Conservation (phyloP, 352 stramenopile species). For the Lagenidium giganteum region DNA sequence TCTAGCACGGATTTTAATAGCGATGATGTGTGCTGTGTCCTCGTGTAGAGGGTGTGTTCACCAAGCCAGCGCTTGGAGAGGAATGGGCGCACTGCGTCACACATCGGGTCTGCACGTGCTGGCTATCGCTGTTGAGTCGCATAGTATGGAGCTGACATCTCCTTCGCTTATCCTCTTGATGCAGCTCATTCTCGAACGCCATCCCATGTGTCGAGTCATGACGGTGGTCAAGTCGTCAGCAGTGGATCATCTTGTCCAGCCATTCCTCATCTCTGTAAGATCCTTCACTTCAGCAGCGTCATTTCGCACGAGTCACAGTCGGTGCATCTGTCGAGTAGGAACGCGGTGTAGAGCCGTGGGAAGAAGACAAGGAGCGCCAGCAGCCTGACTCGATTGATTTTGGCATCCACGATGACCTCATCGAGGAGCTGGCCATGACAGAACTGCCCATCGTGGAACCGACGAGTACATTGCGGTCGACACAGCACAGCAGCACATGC, state of each 20-base stretch:
- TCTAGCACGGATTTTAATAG: too few species aligned
- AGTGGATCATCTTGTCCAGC: constrained; percentile 50
- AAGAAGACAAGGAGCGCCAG: constrained; percentile 15
- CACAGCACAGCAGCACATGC: constrained; percentile 63
- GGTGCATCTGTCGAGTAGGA: constrained; percentile 16
- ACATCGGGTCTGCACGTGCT: constrained; percentile 25
- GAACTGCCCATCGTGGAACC: constrained; percentile 34
- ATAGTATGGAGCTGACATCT: constrained; percentile 4
- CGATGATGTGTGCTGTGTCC: constrained; percentile 11
- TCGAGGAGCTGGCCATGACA: constrained; percentile 38
- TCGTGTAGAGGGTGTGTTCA: constrained; percentile 49
- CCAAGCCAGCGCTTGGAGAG: constrained; percentile 55
- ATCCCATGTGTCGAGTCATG: constrained; percentile 39
- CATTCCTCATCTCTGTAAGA: constrained; percentile 52
- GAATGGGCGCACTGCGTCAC: constrained; percentile 71
- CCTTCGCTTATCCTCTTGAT: constrained; percentile 4
- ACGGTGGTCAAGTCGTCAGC: constrained; percentile 60
- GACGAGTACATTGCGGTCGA: constrained; percentile 43
- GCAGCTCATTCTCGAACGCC: constrained; percentile 63
- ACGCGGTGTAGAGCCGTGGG: constrained; percentile 28
- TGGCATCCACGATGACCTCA: constrained; percentile 44
- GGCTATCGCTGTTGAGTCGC: neutral
- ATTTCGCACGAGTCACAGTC: neutral
- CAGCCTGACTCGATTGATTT: constrained; percentile 26
- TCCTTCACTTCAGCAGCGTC: neutral